These are phyloP conservation scores for Punctularia strigosozonata DNA, from an alignment of 768 basidiomycete species.

Conservation along the genomic window DNA sequence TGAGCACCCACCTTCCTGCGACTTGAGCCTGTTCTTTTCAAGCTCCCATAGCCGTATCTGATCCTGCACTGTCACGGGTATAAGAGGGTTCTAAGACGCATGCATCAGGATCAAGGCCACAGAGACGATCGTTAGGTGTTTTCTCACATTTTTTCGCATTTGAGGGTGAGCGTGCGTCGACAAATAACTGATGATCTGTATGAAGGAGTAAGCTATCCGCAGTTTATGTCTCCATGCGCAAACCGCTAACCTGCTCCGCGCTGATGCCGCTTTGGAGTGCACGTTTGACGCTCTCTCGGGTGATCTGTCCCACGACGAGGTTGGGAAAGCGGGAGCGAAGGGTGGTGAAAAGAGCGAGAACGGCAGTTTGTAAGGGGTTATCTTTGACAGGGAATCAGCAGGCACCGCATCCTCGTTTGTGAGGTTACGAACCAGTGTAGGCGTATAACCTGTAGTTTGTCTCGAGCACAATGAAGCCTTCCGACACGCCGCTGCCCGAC, in stretches of 20 bases:
- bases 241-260: conserved; percentile 71
- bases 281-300: conserved; percentile 89
- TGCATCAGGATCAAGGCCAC: conserved; percentile 3
- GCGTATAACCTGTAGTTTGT: conserved; percentile 98
- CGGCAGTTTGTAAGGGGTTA: conserved; percentile 92
- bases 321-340: conserved; percentile 94
- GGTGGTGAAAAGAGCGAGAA: conserved; percentile 86
- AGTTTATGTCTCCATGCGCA: background rate
- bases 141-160: conserved; percentile 84
- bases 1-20: conserved; percentile 61
- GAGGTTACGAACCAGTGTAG: conserved; percentile 64
- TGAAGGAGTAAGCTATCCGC: conserved; percentile 1
- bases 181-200: conserved; percentile 90
- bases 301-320: conserved; percentile 91
- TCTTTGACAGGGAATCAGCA: conserved; percentile 35
- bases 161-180: conserved; percentile 93
- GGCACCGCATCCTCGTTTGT: conserved; percentile 7
- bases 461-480: conserved; percentile 94
- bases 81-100: conserved; percentile 61
- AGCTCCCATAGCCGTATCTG: conserved; percentile 97
- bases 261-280: conserved; percentile 93
- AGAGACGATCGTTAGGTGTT: conserved; percentile 1
- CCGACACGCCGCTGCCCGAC: conserved; percentile 39
- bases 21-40: conserved; percentile 84
- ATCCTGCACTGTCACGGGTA: conserved; percentile 96